phyloP scores from a whole-genome alignment of 495 filamentous ascomycete genomes.

The Penicillium cosmopolitanum region DNA sequence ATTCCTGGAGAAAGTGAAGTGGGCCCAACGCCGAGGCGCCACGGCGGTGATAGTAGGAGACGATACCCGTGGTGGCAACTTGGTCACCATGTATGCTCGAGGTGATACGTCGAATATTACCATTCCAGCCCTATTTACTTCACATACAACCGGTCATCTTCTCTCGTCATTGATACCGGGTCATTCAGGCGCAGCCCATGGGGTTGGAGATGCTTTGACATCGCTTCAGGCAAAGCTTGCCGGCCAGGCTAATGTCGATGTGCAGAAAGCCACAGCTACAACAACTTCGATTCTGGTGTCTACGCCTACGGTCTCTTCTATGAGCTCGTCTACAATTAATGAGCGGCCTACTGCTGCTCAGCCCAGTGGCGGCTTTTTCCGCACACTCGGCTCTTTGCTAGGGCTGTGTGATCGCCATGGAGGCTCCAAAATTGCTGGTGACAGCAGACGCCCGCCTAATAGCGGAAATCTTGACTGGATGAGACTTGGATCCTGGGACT shows the following conservation, averaged over 20 bases:
- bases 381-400: constrained; percentile 55
- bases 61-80: constrained; percentile 77
- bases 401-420: constrained; percentile 47
- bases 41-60: constrained; percentile 93
- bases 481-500: constrained; percentile 67
- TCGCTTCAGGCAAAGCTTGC: constrained; percentile 26
- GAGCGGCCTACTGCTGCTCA: constrained; percentile 23
- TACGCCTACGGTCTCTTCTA: constrained; percentile 32
- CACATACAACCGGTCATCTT: constrained; percentile 90
- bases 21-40: constrained; percentile 89
- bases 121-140: constrained; percentile 93
- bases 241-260: constrained; percentile 25
- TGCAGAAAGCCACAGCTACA: constrained; percentile 28
- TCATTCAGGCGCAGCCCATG: constrained; percentile 60
- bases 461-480: constrained; percentile 85
- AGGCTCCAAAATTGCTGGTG: constrained; percentile 37
- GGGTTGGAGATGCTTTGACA: constrained; percentile 50
- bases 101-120: constrained; percentile 94
- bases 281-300: constrained; percentile 26
- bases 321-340: constrained; percentile 24
- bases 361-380: constrained; percentile 56
- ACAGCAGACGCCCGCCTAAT: constrained; percentile 74
- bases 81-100: constrained; percentile 96
- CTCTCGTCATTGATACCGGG: constrained; percentile 85
- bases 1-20: constrained; percentile 95